phyloP scores from a whole-genome alignment of 805 yeast genomes.

The Pichia sporocuriosa region DNA sequence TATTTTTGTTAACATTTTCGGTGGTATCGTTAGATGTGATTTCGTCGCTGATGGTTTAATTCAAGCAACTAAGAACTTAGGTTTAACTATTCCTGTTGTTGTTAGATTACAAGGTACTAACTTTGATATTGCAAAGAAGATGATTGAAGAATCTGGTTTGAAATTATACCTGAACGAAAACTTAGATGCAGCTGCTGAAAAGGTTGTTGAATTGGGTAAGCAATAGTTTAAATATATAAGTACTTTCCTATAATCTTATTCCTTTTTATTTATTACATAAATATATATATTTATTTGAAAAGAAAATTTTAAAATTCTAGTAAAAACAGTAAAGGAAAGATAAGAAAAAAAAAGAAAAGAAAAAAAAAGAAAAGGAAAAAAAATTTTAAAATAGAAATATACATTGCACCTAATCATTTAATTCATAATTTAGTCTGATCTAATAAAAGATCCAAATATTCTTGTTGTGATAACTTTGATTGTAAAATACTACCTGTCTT shows the following conservation, averaged over 20 bases:
- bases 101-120: conserved; percentile 99
- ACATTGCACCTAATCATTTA: background rate
- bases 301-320: too few species aligned
- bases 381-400: too few species aligned
- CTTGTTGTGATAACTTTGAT: conserved; percentile 24
- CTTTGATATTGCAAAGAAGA: conserved; percentile 78
- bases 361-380: too few species aligned
- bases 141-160: conserved; percentile 83
- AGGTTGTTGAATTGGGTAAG: conserved; percentile 68
- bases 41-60: conserved; percentile 97
- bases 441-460: conserved; percentile 29
- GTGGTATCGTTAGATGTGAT: conserved; percentile 99
- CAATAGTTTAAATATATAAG: conserved; percentile 1
- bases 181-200: conserved; percentile 95
- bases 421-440: conserved; percentile 16
- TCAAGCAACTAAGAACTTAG: conserved; percentile 87
- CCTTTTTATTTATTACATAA: background rate
- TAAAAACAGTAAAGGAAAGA: too few species aligned
- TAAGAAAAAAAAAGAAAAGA: too few species aligned
- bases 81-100: conserved; percentile 88
- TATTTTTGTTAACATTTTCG: conserved; percentile 96
- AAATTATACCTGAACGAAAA: conserved; percentile 88
- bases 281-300: conserved; percentile 1
- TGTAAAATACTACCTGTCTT: conserved; percentile 9
- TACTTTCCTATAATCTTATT: background rate